Conservation (phyloP, 306 rosid genomes). For the Astragalus glycyphyllos region DNA sequence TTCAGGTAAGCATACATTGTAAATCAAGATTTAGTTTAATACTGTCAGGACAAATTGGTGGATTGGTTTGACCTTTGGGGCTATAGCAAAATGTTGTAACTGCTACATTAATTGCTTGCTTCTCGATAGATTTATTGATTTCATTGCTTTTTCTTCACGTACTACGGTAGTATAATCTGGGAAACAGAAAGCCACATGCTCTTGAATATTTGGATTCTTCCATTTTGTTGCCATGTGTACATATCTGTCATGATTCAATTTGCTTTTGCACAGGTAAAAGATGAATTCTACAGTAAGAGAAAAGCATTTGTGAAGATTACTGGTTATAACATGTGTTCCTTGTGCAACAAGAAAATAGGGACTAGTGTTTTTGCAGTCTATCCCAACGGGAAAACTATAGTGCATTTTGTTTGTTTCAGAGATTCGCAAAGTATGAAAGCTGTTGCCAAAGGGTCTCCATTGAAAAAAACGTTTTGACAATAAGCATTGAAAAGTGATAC, state of each 20-base stretch:
- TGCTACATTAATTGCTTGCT: slow-evolving; percentile 4
- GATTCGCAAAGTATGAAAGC: slow-evolving; percentile 95
- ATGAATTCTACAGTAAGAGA: slow-evolving; percentile 79
- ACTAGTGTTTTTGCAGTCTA: slow-evolving; percentile 91
- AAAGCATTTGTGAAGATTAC: slow-evolving; percentile 75
- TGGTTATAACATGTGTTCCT: slow-evolving; percentile 89
- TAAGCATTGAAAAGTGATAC: neutral
- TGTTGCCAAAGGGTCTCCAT: slow-evolving; percentile 64
- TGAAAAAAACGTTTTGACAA: slow-evolving; percentile 55
- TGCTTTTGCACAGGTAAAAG: slow-evolving; percentile 72
- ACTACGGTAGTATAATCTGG: slow-evolving; percentile 3
- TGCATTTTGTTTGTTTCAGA: slow-evolving; percentile 95
- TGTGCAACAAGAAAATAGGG: slow-evolving; percentile 95
- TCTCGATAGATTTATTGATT: slow-evolving; percentile 16
- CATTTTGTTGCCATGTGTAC: slow-evolving; percentile 15
- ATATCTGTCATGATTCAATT: slow-evolving; percentile 28
- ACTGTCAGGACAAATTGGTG: slow-evolving; percentile 22
- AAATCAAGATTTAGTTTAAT: slow-evolving; percentile 4
- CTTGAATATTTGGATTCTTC: slow-evolving; percentile 27
- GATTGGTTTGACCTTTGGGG: neutral
- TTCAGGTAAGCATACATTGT: slow-evolving; percentile 70
- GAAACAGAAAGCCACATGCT: slow-evolving; percentile 11
- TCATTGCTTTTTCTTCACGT: neutral
- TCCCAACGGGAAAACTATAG: slow-evolving; percentile 89
- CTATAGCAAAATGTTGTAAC: slow-evolving; percentile 1